Base-by-base conservation (phyloP, 345 rosid genomes). In the Lepidium aucheri region DNA sequence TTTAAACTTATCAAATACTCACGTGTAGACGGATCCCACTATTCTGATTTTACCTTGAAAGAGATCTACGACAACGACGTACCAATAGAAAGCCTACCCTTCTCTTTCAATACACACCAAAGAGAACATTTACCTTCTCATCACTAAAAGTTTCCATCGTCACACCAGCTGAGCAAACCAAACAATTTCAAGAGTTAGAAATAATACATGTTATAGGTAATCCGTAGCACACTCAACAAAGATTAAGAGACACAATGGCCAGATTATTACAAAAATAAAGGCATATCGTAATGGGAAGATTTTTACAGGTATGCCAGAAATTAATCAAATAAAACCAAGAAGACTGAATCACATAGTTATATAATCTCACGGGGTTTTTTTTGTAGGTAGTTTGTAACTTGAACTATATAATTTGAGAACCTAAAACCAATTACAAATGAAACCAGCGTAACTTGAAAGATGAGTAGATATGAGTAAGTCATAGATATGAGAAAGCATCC, bases 71-170 rank as follows among this genome's bases (percentile, higher is more conserved):
- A 58, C 15, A 42, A 6, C 24, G 22, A 15, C 14, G 24, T 50
- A 44, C 51, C 51, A 8, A 28, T 24, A 28, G 3, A 10, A 1
- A 7, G 43, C n/a, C n/a, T n/a, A n/a, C n/a, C n/a, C n/a, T n/a
- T n/a, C n/a, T n/a, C n/a, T n/a, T n/a, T n/a, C n/a, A n/a, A n/a
- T 32, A 66, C 10, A 67, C 43, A 39, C 8, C 50, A 2, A 20
- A 28, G 26, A 41, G 20, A 65, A 12, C 4, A 3, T 14, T 56
- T 70, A 91, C 99, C 96, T 94, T 94, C 72, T 84, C 82, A 79
- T 88, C 89, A 30, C 90, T 97, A 2, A 94, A 84, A 53, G 80
- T 88, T 78, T 94, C 99, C 24, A 94, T 92, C 86, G 79, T 78
- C 2, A 77, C 86, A 73, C 85, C 90, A 70, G 86, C 97, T 94